Conservation (phyloP, 371 early-diverging fungal species). For the Mucor sp. region DNA sequence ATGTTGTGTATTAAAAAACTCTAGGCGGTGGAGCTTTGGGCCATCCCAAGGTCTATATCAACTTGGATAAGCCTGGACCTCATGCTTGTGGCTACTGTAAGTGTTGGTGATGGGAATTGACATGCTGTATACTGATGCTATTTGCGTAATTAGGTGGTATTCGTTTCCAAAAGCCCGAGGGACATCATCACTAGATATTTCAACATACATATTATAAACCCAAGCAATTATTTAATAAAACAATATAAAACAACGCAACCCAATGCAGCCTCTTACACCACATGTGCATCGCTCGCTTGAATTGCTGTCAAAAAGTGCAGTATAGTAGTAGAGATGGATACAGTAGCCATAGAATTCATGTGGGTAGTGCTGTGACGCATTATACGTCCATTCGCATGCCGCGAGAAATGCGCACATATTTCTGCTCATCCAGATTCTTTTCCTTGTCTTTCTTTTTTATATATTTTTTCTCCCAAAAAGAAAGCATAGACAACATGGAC, state of each 20-base stretch:
- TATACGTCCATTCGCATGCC: background rate
- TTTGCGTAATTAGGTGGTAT: constrained; percentile 60
- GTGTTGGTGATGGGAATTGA: constrained; percentile 16
- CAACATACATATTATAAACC: background rate
- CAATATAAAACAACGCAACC: background rate
- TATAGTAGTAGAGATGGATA: background rate
- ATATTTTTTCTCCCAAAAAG: background rate
- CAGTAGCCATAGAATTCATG: no score
- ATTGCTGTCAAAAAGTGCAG: background rate
- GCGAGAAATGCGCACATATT: constrained; percentile 5
- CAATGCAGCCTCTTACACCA: background rate
- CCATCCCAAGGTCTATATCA: constrained; percentile 94
- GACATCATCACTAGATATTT: constrained; percentile 52
- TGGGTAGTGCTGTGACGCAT: background rate
- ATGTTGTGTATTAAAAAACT: background rate
- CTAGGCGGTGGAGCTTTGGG: constrained; percentile 91
- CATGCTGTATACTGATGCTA: background rate
- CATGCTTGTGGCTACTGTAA: constrained; percentile 83
- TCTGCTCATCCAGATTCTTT: background rate
- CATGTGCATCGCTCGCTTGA: no score
- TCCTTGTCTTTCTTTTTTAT: background rate
- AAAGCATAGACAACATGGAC: constrained; percentile 26
- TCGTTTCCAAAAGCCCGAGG: constrained; percentile 68
- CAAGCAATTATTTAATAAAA: background rate
- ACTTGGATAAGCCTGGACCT: constrained; percentile 78